Base-by-base conservation (phyloP, 2,329 filamentous ascomycete species). In the Fusarium dimerum region DNA sequence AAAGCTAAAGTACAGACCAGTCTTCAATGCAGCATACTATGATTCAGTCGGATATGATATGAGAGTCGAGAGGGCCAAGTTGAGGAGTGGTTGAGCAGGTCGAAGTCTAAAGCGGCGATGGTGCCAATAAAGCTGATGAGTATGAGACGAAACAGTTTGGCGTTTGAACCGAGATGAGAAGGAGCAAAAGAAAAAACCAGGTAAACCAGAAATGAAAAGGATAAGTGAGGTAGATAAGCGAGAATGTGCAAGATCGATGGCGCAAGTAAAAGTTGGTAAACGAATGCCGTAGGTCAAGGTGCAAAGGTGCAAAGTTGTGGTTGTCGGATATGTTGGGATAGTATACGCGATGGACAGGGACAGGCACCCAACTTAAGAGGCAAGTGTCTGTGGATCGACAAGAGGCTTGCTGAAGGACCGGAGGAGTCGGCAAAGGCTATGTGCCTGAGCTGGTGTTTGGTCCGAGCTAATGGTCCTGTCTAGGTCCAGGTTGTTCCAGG, bases 381-480 rank as follows among this genome's bases (percentile, higher is more conserved):
- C 48, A 60, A 57, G 46, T 54, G 34, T 50, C 51, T 49, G 56
- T 62, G 59, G 59, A 60, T 57, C 59, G 47, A 44, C 48, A 48
- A 54, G 47, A 50, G 52, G 50, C 57, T 56, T 56, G 54, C 47
- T 49, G 58, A 26, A 48, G 45, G 49, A 45, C 49, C 47, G 48
- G 56, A 54, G 56, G 51, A 40, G 44, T 38, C 40, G 42, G 29
- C 46, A 50, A 49, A 52, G 48, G 32, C 32, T 15, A 43, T 34
- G 43, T 52, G 42, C 26, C 52, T 47, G 20, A 47, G 40, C 51
- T 55, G 42, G 49, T 26, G 47, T 43, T 40, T 52, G 45, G 44
- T 48, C 47, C 52, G 36, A 45, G 52, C 42, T 57, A 45, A 46
- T 52, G 47, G 40, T 51, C 42, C 41, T 48, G 43, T 54, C 48